Conservation (phyloP, 352 stramenopile species). For the Plasmopara viticola region DNA sequence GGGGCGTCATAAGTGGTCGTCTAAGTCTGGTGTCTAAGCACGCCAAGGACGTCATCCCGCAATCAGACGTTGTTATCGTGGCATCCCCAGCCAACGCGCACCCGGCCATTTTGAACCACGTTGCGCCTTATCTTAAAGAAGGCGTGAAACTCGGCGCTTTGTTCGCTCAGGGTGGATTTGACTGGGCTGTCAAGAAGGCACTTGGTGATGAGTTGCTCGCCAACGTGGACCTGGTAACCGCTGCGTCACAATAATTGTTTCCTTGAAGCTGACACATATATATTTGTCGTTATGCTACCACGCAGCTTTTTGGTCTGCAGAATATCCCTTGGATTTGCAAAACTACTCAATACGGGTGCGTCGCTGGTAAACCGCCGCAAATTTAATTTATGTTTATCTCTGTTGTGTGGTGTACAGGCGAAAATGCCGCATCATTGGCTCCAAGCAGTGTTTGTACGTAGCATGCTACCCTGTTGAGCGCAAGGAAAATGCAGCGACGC, state of each 20-base stretch:
- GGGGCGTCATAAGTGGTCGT: slow-evolving; percentile 63
- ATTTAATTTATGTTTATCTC: slow-evolving; percentile 5
- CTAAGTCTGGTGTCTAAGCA: slow-evolving; percentile 76
- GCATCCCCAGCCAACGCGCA: slow-evolving; percentile 87
- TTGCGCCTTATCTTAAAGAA: slow-evolving; percentile 83
- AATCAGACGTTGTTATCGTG: slow-evolving; percentile 87
- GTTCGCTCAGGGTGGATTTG: slow-evolving; percentile 90
- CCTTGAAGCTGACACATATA: background rate
- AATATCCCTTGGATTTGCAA: slow-evolving; percentile 95
- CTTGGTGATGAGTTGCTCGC: slow-evolving; percentile 60
- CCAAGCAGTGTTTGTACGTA: slow-evolving; percentile 88
- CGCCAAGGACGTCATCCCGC: slow-evolving; percentile 77
- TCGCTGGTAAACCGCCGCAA: background rate
- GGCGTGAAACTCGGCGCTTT: slow-evolving; percentile 80
- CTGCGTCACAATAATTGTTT: background rate
- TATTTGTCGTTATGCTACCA: slow-evolving; percentile 5
- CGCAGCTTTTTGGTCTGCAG: slow-evolving; percentile 86
- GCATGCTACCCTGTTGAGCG: slow-evolving; percentile 87
- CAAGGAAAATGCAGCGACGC: slow-evolving; percentile 59
- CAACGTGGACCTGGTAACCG: slow-evolving; percentile 49
- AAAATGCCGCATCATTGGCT: slow-evolving; percentile 86
- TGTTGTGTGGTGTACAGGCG: slow-evolving; percentile 35
- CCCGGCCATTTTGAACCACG: slow-evolving; percentile 65
- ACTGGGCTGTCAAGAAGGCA: slow-evolving; percentile 88
- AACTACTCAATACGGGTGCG: slow-evolving; percentile 76